Conservation (phyloP, 495 filamentous ascomycete genomes). For the Cenococcum geophilum region DNA sequence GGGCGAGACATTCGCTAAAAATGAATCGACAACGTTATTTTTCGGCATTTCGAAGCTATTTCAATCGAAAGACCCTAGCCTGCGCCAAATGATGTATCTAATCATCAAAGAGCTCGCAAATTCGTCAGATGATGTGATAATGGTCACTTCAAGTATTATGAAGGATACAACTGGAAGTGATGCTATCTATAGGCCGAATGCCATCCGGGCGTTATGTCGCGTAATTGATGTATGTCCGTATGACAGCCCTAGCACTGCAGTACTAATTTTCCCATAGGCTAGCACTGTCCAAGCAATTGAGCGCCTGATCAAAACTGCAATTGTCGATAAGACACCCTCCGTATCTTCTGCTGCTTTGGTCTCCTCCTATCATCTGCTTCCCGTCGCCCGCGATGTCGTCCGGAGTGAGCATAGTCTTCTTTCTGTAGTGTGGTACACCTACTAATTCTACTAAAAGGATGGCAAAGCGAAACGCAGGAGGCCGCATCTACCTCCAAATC, state of each 20-base stretch:
- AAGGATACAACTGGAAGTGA: constrained; percentile 98
- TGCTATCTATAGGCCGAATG: constrained; percentile 92
- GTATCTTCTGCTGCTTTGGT: constrained; percentile 96
- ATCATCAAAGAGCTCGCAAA: constrained; percentile 89
- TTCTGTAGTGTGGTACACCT: not conserved
- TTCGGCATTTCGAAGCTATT: constrained; percentile 99
- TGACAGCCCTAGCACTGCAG: too few species aligned
- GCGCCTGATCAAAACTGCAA: constrained; percentile 96
- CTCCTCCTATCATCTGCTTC: constrained; percentile 96
- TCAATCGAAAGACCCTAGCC: constrained; percentile 96
- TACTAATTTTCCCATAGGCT: not conserved
- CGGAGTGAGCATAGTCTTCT: constrained; percentile 40
- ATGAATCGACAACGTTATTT: constrained; percentile 97
- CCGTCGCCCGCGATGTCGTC: constrained; percentile 90
- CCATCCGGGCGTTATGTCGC: constrained; percentile 89
- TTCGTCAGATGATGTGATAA: constrained; percentile 98
- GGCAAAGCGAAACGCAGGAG: constrained; percentile 98
- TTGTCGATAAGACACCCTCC: constrained; percentile 97
- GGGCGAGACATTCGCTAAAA: constrained; percentile 91
- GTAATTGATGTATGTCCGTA: constrained; percentile 83
- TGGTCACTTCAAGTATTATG: constrained; percentile 96
- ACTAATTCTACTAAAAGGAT: constrained; percentile 43
- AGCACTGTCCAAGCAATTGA: constrained; percentile 77
- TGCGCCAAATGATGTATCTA: constrained; percentile 98
- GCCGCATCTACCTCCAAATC: constrained; percentile 85